Evolutionary conservation across 441 rosid genomes (phyloP), one percentile per base, ranked within the genome.

Genomic region (Omphalea diandra): DNA sequence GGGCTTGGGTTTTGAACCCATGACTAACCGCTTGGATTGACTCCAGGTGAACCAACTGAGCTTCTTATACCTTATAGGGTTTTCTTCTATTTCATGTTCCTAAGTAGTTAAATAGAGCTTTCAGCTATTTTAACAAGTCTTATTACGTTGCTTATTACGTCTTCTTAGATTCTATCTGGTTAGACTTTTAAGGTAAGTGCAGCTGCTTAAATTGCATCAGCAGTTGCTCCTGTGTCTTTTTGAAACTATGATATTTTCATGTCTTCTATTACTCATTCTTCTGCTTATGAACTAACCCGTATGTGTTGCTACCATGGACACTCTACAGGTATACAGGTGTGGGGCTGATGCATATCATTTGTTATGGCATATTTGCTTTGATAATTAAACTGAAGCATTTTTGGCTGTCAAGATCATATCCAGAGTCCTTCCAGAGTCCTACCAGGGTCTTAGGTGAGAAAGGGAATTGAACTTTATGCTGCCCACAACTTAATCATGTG

Each of bases 291-390:
- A 15, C 58, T 65, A 57, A 58, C 53, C 60, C 56, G 24, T 65
- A 24, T 33, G 1, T 32, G 63, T 62, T 68, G 44, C 31, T 26
- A 32, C 58, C 7, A 10, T 46, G 68, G 60, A 47, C n/a, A n/a
- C n/a, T 47, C 41, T 78, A 65, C 89, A 91, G 97, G 98, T 94
- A 90, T 75, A 24, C 84, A 26, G 95, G 85, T 41, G 91, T 88
- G 53, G 89, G 93, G 14, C 54, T 82, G 77, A 68, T 84, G 89
- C 88, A 87, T 63, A 8, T 90, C 62, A 88, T 92, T 0, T 87
- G 94, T 78, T 94, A 83, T 5, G 82, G 87, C 12, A 56, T 88
- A 63, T 90, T 90, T 68, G 86, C 86, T 44, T 71, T 86, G 73
- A 41, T 91, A 43, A 70, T 83, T 67, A 87, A 73, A 85, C 76